A percentile compares a stretch with the other conserved stretches of the same genome.
Conservation (phyloP, 164 flowering plant species). For the Buxus sempervirens region DNA sequence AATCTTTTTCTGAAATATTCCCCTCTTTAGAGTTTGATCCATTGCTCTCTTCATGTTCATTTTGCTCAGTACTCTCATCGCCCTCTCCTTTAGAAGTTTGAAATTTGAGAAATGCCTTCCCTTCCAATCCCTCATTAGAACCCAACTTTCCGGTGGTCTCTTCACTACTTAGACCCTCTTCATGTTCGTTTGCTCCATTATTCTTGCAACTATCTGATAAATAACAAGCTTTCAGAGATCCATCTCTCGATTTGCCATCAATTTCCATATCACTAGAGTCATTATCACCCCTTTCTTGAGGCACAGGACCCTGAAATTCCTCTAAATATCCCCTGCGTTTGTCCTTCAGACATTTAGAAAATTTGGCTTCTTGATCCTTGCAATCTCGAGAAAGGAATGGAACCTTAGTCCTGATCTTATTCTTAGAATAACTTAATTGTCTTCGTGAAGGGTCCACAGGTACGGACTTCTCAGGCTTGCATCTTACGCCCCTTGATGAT, state of each 20-base stretch:
- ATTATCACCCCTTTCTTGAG: constrained; percentile 17
- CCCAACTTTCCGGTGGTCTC: not conserved
- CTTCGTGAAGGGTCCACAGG: constrained; percentile 6
- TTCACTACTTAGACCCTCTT: constrained; percentile 3
- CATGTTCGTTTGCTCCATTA: constrained; percentile 17
- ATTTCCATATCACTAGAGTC: constrained; percentile 37
- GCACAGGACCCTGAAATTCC: constrained; percentile 1
- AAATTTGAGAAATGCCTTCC: constrained; percentile 1
- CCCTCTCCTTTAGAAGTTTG: constrained; percentile 1
- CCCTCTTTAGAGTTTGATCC: constrained; percentile 8
- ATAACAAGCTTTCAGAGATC: constrained; percentile 22
- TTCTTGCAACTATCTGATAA: constrained; percentile 14
- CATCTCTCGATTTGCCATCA: constrained; percentile 33
- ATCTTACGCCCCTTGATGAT: constrained; percentile 16
- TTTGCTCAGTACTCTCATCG: constrained; percentile 6
- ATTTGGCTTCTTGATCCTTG: constrained; percentile 19
- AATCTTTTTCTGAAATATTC: constrained; percentile 2
- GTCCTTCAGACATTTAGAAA: constrained; percentile 18
- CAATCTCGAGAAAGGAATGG: constrained; percentile 19
- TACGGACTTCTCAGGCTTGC: constrained; percentile 15
- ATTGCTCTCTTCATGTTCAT: constrained; percentile 10
- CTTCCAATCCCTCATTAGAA: constrained; percentile 9
- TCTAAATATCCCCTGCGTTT: constrained; percentile 15
- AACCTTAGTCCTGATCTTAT: constrained; percentile 29
- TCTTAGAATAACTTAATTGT: constrained; percentile 22